Conservation (phyloP, 2,329 filamentous ascomycete genomes). For the Colletotrichum gigasporum region DNA sequence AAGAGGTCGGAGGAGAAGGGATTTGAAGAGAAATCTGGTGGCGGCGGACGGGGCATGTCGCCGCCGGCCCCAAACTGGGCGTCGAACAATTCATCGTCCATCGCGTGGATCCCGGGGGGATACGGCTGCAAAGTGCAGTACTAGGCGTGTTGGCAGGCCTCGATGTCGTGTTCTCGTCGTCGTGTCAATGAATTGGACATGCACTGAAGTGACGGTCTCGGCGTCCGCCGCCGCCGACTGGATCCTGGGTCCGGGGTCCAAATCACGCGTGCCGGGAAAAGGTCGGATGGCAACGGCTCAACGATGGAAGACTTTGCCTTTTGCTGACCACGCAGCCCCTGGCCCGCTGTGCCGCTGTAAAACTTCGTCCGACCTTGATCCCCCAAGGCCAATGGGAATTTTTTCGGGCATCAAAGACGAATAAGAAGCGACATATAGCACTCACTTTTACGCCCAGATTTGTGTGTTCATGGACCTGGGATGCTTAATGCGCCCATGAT, state of each 20-base stretch:
- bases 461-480: neutral
- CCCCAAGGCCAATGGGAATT: slow-evolving; percentile 3
- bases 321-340: slow-evolving; percentile 14
- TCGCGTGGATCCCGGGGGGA: neutral
- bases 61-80: slow-evolving; percentile 7
- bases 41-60: slow-evolving; percentile 16
- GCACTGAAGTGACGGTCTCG: slow-evolving; percentile 13
- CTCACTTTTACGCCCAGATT: neutral
- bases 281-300: slow-evolving; percentile 19
- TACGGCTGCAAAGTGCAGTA: neutral
- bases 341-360: slow-evolving; percentile 25
- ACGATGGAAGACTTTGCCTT: neutral
- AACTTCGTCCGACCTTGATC: neutral
- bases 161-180: slow-evolving; percentile 3
- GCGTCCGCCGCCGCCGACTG: slow-evolving; percentile 9
- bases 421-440: neutral
- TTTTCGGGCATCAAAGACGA: neutral
- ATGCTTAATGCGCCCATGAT: neutral
- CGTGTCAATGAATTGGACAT: slow-evolving; percentile 18
- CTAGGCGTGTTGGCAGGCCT: neutral
- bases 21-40: slow-evolving; percentile 18
- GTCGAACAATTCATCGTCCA: slow-evolving; percentile 19
- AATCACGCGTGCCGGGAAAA: slow-evolving; percentile 24
- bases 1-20: slow-evolving; percentile 20
- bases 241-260: slow-evolving; percentile 20